phyloP scores from a whole-genome alignment of 1,284 basidiomycete genomes.

The Phylloporus gajari region DNA sequence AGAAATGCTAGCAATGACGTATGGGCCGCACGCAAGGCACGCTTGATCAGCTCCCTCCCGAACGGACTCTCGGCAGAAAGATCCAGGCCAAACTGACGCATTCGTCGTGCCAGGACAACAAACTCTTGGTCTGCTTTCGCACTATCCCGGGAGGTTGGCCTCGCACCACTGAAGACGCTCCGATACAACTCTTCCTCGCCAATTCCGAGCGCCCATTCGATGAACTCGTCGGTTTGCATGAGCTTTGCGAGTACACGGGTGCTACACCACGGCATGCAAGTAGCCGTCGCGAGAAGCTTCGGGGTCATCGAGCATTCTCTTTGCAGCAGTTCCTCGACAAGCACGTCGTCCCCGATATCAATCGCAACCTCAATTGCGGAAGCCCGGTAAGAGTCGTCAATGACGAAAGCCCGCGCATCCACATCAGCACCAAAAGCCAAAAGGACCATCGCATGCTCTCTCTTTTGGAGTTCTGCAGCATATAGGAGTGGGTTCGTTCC shows the following conservation, averaged over 20 bases:
- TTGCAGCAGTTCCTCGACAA: background rate
- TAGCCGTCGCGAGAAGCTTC: no score
- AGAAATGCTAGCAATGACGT: background rate
- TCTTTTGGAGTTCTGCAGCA: slow-evolving; percentile 6
- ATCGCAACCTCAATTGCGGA: background rate
- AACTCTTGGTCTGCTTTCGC: no score
- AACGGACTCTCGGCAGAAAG: background rate
- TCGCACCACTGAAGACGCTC: background rate
- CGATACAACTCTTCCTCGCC: no score
- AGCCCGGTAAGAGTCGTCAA: background rate
- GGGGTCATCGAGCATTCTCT: background rate
- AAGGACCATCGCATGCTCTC: background rate
- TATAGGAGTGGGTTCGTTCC: no score
- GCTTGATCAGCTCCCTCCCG: background rate
- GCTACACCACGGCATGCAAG: no score
- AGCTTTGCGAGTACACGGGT: no score
- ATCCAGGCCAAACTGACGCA: background rate
- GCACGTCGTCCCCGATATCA: background rate
- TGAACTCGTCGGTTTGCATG: no score
- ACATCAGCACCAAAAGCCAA: background rate
- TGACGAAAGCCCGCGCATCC: background rate
- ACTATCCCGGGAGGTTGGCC: background rate
- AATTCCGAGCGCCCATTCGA: background rate
- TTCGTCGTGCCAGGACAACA: no score
- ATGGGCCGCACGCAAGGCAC: no score